Percentiles rank a stretch among this genome's conserved stretches.
These are phyloP conservation scores for Arthrinium puccinioides DNA, from an alignment of 2,329 filamentous ascomycete species.

Conservation along the genomic window DNA sequence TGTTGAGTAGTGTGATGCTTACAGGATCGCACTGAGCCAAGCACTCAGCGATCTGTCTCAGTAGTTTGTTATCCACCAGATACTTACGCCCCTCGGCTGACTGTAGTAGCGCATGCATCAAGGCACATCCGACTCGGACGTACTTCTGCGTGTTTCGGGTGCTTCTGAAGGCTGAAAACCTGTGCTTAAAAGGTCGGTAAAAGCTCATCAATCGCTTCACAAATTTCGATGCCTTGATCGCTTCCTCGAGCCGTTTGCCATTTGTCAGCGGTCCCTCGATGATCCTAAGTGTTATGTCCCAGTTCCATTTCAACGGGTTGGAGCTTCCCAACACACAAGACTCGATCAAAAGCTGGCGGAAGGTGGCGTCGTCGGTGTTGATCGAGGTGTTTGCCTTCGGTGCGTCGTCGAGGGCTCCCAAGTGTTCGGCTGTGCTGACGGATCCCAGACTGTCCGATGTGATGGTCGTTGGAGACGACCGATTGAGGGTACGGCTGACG, in stretches of 20 bases:
- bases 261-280: conserved; percentile 90
- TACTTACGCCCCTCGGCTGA: conserved; percentile 80
- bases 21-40: conserved; percentile 90
- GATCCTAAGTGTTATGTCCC: conserved; percentile 84
- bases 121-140: conserved; percentile 77
- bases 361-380: conserved; percentile 54
- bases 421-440: conserved; percentile 37
- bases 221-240: conserved; percentile 91
- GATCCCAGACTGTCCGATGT: conserved; percentile 29
- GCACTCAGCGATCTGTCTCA: conserved; percentile 92
- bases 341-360: conserved; percentile 61
- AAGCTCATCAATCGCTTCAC: conserved; percentile 92
- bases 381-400: conserved; percentile 42
- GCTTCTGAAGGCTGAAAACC: conserved; percentile 84
- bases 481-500: conserved; percentile 85
- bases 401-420: conserved; percentile 48
- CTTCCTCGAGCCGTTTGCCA: conserved; percentile 87
- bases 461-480: conserved; percentile 54
- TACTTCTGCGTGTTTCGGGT: conserved; percentile 93
- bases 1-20: conserved; percentile 20
- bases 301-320: conserved; percentile 94
- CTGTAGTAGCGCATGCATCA: conserved; percentile 81
- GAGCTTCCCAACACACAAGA: conserved; percentile 82
- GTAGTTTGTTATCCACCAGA: conserved; percentile 82
- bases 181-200: conserved; percentile 93